Base-by-base conservation (phyloP, 768 basidiomycete genomes). In the Trametes cinnabarina region DNA sequence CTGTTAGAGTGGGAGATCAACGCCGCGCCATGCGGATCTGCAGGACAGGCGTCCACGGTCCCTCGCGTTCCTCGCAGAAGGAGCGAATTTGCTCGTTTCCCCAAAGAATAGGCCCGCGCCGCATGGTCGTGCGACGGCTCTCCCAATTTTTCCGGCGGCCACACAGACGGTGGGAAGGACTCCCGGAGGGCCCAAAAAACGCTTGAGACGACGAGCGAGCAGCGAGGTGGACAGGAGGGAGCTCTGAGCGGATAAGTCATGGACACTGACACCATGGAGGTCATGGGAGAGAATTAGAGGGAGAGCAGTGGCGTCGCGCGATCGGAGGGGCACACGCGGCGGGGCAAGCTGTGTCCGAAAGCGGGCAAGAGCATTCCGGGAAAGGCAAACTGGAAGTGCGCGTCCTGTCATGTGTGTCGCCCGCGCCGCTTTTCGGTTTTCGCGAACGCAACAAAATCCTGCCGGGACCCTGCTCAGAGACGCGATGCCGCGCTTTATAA, bases 51-150 rank as follows among this genome's bases (percentile, higher is more conserved):
- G 30, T 32, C 30, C 7, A 6, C 7, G 7, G 30, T 32, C 12
- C 30, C 30, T 32, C 30, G n/a, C n/a, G 30, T 32, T 32, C 30
- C 30, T 28, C 4, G 7, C n/a, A 20, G 28, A 6, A 35, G 20
- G 43, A 20, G 51, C 14, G 43, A 12, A 23, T 26, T 9, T 25
- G 22, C 34, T 22, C n/a, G 20, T 19, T 37, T 20, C 53, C 53
- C 53, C 43, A 54, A 54, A 28, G 53, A 22, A 23, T 47, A 39
- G 12, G 35, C 17, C 12, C n/a, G 46, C 26, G 7, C 46, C 54
- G 47, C 26, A 44, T 44, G 54, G 54, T 55, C 54, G 54, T 55
- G 54, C 54, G 54, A 55, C 46, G 25, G 17, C 46, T 20, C 26
- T 37, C 25, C 4, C 23, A 39, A 10, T 49, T 40, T 55, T 41